Base-by-base conservation (phyloP, 1,284 basidiomycete species). In the Pisolithus thermaeus region DNA sequence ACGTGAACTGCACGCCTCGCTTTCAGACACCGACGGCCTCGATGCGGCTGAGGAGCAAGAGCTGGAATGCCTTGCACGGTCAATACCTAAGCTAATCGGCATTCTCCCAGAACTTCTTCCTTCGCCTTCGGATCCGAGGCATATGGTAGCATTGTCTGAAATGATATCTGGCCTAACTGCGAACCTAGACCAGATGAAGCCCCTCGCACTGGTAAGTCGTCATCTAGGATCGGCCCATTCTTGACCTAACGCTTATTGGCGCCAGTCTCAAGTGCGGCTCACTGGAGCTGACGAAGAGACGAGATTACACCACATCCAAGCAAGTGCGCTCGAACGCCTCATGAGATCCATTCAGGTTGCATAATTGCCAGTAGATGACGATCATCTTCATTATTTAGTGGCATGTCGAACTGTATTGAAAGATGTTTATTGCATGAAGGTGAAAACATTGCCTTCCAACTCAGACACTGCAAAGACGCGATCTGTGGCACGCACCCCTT, bases 71-170 rank as follows among this genome's bases (percentile, higher is more conserved):
- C 70, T 91, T 4, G 71, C 76, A 0, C 76, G 80, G 35, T 72
- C 70, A 27, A 74, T 89, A 41, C 87, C 88, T 1, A 81, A 78
- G 58, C 72, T 92, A 18, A 79, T 93, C 48, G 75, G 77, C 7
- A 70, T 87, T 23, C 69, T 94, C 1, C 90, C 91, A 0, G 84
- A 88, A 50, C 72, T 90, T 2, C 67, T 87, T 28, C 72, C 77
- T 46, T 71, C 79, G 54, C 74, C 76, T 14, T 67, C 71, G 22
- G 81, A 89, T 58, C 67, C 76, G 16, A 75, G 81, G 45, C 85
- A 88, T 61, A 74, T 70, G 47, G 84, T 85, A 11, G 88, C 89
- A 1, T 65, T 89, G 30, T 78, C 83, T 23, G 83, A 85, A 59
- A 92, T 92, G 84, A 78, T 83, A 38, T 74, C 78, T 2, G 76